Percentiles rank a stretch among this genome's conserved stretches.
These are phyloP conservation scores for Vanrija sp. DNA, from an alignment of 1,284 basidiomycete genomes.

Conservation along the genomic window DNA sequence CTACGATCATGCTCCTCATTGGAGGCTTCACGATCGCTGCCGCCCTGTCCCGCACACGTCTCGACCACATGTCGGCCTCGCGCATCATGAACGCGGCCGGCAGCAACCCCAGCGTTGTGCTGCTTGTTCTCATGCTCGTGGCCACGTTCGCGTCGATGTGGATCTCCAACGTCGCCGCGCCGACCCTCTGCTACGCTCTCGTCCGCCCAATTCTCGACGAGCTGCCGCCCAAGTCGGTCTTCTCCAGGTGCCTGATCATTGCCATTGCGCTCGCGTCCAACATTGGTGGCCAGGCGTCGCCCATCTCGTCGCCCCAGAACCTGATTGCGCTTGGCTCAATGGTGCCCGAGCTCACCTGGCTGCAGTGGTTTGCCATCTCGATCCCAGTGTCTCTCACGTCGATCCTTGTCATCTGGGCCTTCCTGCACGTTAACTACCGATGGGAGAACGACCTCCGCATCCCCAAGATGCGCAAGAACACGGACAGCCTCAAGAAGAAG, in stretches of 20 bases:
- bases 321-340: slow-evolving; percentile 86
- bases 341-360: slow-evolving; percentile 85
- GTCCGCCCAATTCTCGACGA: slow-evolving; percentile 95
- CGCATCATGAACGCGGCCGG: slow-evolving; percentile 87
- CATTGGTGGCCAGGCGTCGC: slow-evolving; percentile 95
- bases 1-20: slow-evolving; percentile 87
- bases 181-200: slow-evolving; percentile 95
- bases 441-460: slow-evolving; percentile 79
- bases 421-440: slow-evolving; percentile 82
- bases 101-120: slow-evolving; percentile 75
- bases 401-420: slow-evolving; percentile 83
- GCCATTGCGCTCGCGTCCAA: slow-evolving; percentile 96
- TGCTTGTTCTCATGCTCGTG: slow-evolving; percentile 93
- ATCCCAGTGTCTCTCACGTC: slow-evolving; percentile 84
- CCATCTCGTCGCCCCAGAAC: slow-evolving; percentile 91
- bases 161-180: slow-evolving; percentile 98
- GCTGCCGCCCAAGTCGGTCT: slow-evolving; percentile 78
- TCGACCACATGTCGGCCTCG: slow-evolving; percentile 92
- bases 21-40: slow-evolving; percentile 99
- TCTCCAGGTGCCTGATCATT: slow-evolving; percentile 87
- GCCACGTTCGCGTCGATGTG: slow-evolving; percentile 99
- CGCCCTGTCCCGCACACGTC: slow-evolving; percentile 93
- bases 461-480: slow-evolving; percentile 72
- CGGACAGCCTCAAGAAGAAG: slow-evolving; percentile 71
- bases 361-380: slow-evolving; percentile 89